Conservation (phyloP, 108 stramenopile genomes). For the Seminavis robusta region DNA sequence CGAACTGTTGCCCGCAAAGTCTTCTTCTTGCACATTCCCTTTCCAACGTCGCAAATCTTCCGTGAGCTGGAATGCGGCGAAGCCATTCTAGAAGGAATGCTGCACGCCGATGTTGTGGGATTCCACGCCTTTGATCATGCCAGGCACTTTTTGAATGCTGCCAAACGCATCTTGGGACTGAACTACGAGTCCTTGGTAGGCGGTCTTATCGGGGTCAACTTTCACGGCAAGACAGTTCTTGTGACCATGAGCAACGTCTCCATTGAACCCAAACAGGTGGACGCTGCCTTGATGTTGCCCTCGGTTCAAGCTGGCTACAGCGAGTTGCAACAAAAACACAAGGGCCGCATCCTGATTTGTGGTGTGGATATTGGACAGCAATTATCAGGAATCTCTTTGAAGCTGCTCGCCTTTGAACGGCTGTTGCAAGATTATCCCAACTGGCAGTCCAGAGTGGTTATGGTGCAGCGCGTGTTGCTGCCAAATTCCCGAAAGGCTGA, state of each 20-base stretch:
- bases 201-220: slow-evolving; percentile 94
- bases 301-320: slow-evolving; percentile 49
- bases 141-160: slow-evolving; percentile 98
- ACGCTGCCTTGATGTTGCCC: slow-evolving; percentile 62
- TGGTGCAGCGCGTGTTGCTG: slow-evolving; percentile 89
- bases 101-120: slow-evolving; percentile 98
- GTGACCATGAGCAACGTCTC: slow-evolving; percentile 98
- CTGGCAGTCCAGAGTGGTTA: slow-evolving; percentile 88
- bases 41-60: slow-evolving; percentile 98
- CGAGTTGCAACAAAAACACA: slow-evolving; percentile 60
- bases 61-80: slow-evolving; percentile 94
- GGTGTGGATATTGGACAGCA: slow-evolving; percentile 93
- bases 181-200: slow-evolving; percentile 84
- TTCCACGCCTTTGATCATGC: slow-evolving; percentile 99
- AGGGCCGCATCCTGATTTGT: slow-evolving; percentile 78
- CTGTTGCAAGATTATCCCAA: slow-evolving; percentile 89
- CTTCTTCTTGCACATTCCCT: slow-evolving; percentile 99
- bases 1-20: slow-evolving; percentile 63
- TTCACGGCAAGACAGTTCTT: slow-evolving; percentile 87
- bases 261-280: slow-evolving; percentile 88
- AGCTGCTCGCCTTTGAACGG: slow-evolving; percentile 94
- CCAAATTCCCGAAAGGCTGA: slow-evolving; percentile 82
- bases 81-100: slow-evolving; percentile 91
- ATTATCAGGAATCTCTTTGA: slow-evolving; percentile 89
- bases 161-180: slow-evolving; percentile 97